Evolutionary conservation across 2,329 filamentous ascomycete genomes (phyloP), one percentile per base, ranked within the genome.

Genomic region (Cercospora janseana): DNA sequence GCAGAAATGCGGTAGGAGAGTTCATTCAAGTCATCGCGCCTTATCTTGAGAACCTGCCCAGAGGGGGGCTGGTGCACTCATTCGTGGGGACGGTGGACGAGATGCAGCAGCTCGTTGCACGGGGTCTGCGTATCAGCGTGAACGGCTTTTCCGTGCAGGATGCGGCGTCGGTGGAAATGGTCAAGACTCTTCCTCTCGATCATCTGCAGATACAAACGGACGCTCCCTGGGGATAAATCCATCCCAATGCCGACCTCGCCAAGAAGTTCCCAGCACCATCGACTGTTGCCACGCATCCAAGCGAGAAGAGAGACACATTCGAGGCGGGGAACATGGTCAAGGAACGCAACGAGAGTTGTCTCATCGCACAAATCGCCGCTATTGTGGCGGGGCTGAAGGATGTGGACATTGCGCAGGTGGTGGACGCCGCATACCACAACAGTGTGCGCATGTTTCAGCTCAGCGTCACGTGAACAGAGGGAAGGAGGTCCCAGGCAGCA

Each of bases 241-340:
- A 69, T 40, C 56, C 61, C 0, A 59, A 54, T 4, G 60, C 32
- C 56, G 69, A 73, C 37, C 63, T 72, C 0, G 68, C 69, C 12
- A 76, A 70, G 55, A 62, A 60, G 9, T 79, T 74, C 49, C 61
- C 61, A 5, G 58, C 67, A 4, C 71, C 72, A 4, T 35, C 20
- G 12, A 24, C 28, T 13, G 18, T 50, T 9, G 12, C 16, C 10
- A 8, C 13, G 20, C 40, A 43, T 15, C 55, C 61, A 12, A 70
- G 67, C 6, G 75, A 75, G 66, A 79, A 79, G 64, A 73, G 69
- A 54, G 74, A 77, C 35, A 78, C 75, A 56, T 79, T 75, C 54
- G 67, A 73, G 40, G 27, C 54, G 6, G 70, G 68, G 0, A 64
- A 64, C 24, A 76, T 78, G 73, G 68, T 79, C 2, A 79, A 79